Evolutionary conservation across 73 alveolate species (phyloP), one percentile per base, ranked within the genome.

Genomic region (Paramecium sonneborni): DNA sequence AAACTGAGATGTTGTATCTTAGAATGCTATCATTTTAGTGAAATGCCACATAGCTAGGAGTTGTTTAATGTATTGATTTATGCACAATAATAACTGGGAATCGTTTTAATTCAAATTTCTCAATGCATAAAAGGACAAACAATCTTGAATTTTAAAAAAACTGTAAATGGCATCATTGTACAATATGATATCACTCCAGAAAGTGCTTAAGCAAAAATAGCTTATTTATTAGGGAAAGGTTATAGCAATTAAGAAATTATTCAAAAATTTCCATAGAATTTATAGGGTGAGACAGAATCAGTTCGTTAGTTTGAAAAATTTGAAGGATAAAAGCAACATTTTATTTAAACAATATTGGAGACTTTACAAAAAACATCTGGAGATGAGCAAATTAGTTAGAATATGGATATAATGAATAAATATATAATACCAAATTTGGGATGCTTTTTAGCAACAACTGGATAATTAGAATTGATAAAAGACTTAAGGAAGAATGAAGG

Each of bases 221-320:
- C 91, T 14, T 88, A 88, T 72, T 55, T 88, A 41, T 37, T 88
- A 14, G 87, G 91, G n/a, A 88, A 88, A 34, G 94, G 94, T 20
- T 69, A 10, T 14, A 57, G 44, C 28, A 35, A 58, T 38, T 9
- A 88, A 23, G 89, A 69, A 48, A 69, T 88, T 44, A 39, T 20
- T 46, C 12, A 69, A 69, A 43, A 69, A 15, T 69, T 88, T 38
- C 69, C 70, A 18, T 18, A 69, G 20, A 88, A 88, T 39, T 20
- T 88, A 14, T 32, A 67, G 24, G 94, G 94, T 9, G 94, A 88
- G 15, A 56, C 74, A 3, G 87, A 76, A 11, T 82, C 94, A 37
- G 85, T 41, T 3, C 20, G 43, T 5, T 28, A 88, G 8, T 41
- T 39, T 21, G 85, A 88, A 12, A 88, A 88, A 15, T 88, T 88